Base-by-base conservation (phyloP, 75 land plant species). In the Isoetes taiwanensis region DNA sequence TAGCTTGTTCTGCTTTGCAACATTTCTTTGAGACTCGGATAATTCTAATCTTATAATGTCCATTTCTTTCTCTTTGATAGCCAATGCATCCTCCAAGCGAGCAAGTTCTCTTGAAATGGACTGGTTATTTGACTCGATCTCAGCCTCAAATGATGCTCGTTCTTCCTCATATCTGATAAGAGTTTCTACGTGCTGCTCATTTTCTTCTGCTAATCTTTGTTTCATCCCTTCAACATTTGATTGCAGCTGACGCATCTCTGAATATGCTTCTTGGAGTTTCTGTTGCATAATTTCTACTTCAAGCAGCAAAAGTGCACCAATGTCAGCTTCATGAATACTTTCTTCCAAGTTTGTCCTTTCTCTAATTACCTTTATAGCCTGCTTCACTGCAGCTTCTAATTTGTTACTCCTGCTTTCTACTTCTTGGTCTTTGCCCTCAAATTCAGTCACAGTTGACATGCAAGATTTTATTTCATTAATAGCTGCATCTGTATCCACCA, bases 121-220 rank as follows among this genome's bases (percentile, higher is more conserved):
- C 39, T 14, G 39, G 12, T 37, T 14, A 37, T 9, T 10, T 9
- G 64, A 38, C 25, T 62, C 60, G 32, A 56, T 8, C 27, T 35
- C 43, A 17, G 11, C 28, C 43, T 58, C 64, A 35, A 59, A 38
- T 32, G 39, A 37, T 4, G 63, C 30, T 19, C 31, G 48, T 41
- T 64, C 48, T 21, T 64, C 65, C 41, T 64, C 67, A 41, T 64
- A 64, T 19, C 43, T 32, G 27, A 58, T 39, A 33, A 64, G 28
- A 28, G 28, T 52, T 29, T 17, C 64, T 1, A 59, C 67, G 32
- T 38, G 67, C 10, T 64, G 32, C 24, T 64, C 63, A 41, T 57
- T 64, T 24, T 41, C 43, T 39, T 23, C 46, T 31, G 38, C 26
- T 28, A 64, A 16, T 30, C 57, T 46, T 23, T 56, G 65, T 28